phyloP scores from a whole-genome alignment of 2,329 filamentous ascomycete species.

The Trichophyton schoenleinii region DNA sequence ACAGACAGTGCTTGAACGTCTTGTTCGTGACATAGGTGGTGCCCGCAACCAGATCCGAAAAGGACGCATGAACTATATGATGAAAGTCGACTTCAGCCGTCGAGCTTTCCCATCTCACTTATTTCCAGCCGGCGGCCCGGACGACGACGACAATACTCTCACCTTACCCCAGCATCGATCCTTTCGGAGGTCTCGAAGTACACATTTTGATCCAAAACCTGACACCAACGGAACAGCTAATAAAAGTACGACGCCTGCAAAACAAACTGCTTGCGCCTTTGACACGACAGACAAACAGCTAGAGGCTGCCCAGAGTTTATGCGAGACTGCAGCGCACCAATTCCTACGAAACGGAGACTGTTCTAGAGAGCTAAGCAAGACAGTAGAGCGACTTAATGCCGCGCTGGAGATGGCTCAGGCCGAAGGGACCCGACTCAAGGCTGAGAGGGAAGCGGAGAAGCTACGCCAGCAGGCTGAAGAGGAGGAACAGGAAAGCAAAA shows the following conservation, averaged over 20 bases:
- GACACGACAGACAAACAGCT: slow-evolving; percentile 66
- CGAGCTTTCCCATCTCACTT: slow-evolving; percentile 9
- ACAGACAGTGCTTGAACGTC: slow-evolving; percentile 66
- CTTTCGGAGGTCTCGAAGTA: slow-evolving; percentile 7
- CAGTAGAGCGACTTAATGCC: slow-evolving; percentile 52
- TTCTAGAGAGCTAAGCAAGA: slow-evolving; percentile 58
- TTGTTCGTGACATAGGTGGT: slow-evolving; percentile 69
- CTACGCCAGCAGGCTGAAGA: slow-evolving; percentile 9
- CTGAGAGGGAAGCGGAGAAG: slow-evolving; percentile 35
- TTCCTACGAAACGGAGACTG: slow-evolving; percentile 82
- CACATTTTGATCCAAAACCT: neutral
- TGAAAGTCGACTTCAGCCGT: slow-evolving; percentile 15
- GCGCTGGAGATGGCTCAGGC: slow-evolving; percentile 49
- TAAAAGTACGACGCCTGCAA: slow-evolving; percentile 6
- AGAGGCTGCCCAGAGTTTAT: slow-evolving; percentile 67
- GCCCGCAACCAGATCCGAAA: slow-evolving; percentile 76
- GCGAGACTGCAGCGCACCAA: slow-evolving; percentile 77
- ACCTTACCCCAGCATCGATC: slow-evolving; percentile 8
- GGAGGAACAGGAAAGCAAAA: slow-evolving; percentile 7
- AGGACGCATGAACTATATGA: slow-evolving; percentile 50
- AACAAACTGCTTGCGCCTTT: slow-evolving; percentile 44
- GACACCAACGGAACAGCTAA: neutral
- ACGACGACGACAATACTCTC: neutral
- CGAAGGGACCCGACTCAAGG: slow-evolving; percentile 46
- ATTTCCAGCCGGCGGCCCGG: neutral